phyloP scores from a whole-genome alignment of 2,329 filamentous ascomycete genomes.

The Pestalotiopsis sp. region DNA sequence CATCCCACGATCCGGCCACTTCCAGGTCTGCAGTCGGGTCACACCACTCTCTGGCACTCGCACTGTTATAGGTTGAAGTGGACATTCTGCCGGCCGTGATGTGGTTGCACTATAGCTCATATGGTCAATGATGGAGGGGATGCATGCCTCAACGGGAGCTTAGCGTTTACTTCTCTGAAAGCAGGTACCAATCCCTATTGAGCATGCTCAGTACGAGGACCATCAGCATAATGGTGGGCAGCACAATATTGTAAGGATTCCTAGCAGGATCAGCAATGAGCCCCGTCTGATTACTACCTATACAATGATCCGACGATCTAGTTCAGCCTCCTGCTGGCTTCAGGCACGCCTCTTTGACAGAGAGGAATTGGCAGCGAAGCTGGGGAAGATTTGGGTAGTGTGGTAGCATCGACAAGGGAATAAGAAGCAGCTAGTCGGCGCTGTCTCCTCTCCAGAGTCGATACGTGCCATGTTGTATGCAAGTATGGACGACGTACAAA shows the following conservation, averaged over 20 bases:
- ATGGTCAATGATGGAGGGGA: slow-evolving; percentile 1
- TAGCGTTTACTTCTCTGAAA: not conserved
- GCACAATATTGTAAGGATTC: not conserved
- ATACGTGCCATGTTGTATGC: not conserved
- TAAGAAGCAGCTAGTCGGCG: slow-evolving; percentile 14
- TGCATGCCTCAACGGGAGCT: not conserved
- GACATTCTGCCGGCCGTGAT: not conserved
- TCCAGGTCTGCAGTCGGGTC: not conserved
- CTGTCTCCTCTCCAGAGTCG: not conserved
- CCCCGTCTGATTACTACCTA: slow-evolving; percentile 18
- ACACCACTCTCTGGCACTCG: not conserved
- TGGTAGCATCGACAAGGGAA: slow-evolving; percentile 17
- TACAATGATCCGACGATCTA: slow-evolving; percentile 13
- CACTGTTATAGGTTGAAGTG: not conserved
- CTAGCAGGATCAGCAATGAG: slow-evolving; percentile 17
- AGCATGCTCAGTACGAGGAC: not conserved
- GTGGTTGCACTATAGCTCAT: slow-evolving; percentile 7
- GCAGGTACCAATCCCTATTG: slow-evolving; percentile 4
- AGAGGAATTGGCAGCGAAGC: not conserved
- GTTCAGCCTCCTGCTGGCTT: slow-evolving; percentile 21
- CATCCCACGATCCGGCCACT: not conserved
- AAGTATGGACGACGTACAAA: too few relatives aligned
- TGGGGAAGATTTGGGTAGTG: slow-evolving; percentile 19
- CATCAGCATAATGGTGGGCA: not conserved
- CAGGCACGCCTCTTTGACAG: slow-evolving; percentile 20